Percentiles rank a stretch among this genome's conserved stretches.
phyloP scores from a whole-genome alignment of 306 rosid species.

The Hippophae tibetana region DNA sequence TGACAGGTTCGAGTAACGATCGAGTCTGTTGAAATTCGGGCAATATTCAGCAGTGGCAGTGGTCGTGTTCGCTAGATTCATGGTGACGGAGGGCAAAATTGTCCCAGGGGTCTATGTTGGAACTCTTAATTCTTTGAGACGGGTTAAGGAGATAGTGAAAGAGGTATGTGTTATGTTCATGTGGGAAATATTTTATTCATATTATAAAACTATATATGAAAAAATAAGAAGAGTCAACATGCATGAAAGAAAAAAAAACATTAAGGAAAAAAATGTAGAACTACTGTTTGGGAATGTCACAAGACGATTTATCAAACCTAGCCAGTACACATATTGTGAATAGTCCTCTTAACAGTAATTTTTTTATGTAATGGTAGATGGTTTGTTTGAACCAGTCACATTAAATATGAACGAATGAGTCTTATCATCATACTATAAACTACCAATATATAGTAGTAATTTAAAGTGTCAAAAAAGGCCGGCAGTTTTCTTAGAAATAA shows the following conservation, averaged over 20 bases:
- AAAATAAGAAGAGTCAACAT: no score
- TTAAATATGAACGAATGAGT: no score
- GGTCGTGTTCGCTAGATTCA: slow-evolving; percentile 91
- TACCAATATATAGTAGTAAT: no score
- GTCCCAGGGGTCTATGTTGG: slow-evolving; percentile 44
- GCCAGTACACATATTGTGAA: no score
- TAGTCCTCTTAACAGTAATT: no score
- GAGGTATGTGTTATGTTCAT: slow-evolving; percentile 44
- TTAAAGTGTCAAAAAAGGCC: no score
- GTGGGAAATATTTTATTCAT: neutral
- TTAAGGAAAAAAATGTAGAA: neutral
- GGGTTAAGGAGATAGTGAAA: slow-evolving; percentile 82
- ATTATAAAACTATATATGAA: neutral
- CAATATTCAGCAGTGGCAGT: slow-evolving; percentile 85
- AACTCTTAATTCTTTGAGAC: slow-evolving; percentile 71
- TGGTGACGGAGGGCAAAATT: slow-evolving; percentile 73
- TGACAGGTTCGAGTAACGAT: slow-evolving; percentile 59
- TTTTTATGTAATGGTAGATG: no score
- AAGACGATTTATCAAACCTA: no score
- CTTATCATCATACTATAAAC: no score
- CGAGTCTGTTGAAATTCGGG: slow-evolving; percentile 82
- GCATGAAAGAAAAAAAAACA: neutral
- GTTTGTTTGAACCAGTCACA: no score
- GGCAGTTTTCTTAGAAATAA: no score
- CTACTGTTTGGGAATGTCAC: neutral